These are phyloP conservation scores for Oligophagozyma castellii DNA, from an alignment of 1,139 yeast species.

Conservation along the genomic window DNA sequence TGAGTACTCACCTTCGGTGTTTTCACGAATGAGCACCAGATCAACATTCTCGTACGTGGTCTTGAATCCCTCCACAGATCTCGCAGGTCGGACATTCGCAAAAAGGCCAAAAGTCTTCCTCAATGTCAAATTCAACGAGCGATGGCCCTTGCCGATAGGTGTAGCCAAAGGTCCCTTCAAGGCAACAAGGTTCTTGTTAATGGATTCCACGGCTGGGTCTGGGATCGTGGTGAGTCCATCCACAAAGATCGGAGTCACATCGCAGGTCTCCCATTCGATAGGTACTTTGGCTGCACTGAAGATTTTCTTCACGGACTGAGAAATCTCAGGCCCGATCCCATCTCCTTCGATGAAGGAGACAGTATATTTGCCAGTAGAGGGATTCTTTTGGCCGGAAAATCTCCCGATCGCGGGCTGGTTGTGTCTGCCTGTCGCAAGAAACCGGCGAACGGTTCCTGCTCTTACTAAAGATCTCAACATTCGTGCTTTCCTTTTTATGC, in stretches of 20 bases:
- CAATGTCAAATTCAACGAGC: constrained; percentile 89
- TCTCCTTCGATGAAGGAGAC: constrained; percentile 98
- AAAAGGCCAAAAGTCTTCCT: constrained; percentile 94
- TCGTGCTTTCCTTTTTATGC: too few species aligned
- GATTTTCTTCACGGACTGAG: constrained; percentile 82
- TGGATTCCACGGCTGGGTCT: constrained; percentile 79
- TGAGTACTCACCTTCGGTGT: constrained; percentile 98
- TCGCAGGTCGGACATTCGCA: constrained; percentile 97
- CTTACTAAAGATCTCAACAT: too few species aligned
- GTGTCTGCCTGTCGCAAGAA: constrained; percentile 3
- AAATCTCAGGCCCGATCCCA: constrained; percentile 94
- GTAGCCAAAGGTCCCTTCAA: constrained; percentile 97
- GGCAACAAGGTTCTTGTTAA: constrained; percentile 86
- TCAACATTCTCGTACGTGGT: constrained; percentile 92
- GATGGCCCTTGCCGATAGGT: constrained; percentile 97
- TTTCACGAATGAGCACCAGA: constrained; percentile 93
- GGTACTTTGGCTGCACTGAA: constrained; percentile 91
- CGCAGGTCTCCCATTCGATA: constrained; percentile 93
- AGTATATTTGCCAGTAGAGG: constrained; percentile 58
- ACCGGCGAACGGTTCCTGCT: too few species aligned
- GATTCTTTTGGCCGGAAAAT: constrained; percentile 21
- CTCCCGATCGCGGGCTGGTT: constrained; percentile 14
- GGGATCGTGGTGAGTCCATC: constrained; percentile 94
- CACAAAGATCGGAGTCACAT: constrained; percentile 83
- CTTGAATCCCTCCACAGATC: constrained; percentile 82